Evolutionary conservation across 2,329 filamentous ascomycete genomes (phyloP).

Genomic region (Hymenoscyphus albidus): DNA sequence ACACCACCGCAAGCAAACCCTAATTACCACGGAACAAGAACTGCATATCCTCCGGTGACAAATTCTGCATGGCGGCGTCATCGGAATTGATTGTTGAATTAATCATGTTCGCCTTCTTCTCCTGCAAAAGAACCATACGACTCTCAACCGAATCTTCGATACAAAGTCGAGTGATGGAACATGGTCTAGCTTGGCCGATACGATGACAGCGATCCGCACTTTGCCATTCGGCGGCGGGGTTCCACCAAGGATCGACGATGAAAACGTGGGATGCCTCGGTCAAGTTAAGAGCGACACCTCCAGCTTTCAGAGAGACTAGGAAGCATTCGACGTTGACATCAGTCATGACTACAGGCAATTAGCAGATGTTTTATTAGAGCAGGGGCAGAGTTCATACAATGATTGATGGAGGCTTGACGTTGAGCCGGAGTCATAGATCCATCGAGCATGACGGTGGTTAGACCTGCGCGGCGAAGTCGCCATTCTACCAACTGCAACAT

Average conservation of each 20-base stretch:
- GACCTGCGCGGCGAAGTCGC: slow-evolving; percentile 92
- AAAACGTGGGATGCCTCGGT: slow-evolving; percentile 94
- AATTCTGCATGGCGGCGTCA: slow-evolving; percentile 82
- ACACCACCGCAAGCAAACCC: not conserved
- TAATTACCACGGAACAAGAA: slow-evolving; percentile 83
- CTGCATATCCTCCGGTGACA: slow-evolving; percentile 89
- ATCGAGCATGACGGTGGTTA: slow-evolving; percentile 97
- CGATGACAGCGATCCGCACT: slow-evolving; percentile 91
- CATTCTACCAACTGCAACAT: slow-evolving; percentile 98
- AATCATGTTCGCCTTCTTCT: slow-evolving; percentile 99
- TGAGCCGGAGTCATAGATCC: slow-evolving; percentile 95
- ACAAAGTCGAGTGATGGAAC: slow-evolving; percentile 88
- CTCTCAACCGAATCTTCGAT: slow-evolving; percentile 98
- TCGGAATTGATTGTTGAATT: slow-evolving; percentile 95
- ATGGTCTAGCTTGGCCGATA: slow-evolving; percentile 90
- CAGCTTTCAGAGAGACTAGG: slow-evolving; percentile 91
- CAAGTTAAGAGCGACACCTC: slow-evolving; percentile 90
- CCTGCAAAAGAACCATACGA: slow-evolving; percentile 90
- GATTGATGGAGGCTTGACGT: slow-evolving; percentile 87
- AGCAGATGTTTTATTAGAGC: too few species aligned
- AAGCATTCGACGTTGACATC: slow-evolving; percentile 94
- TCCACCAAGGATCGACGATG: slow-evolving; percentile 99
- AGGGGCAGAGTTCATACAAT: slow-evolving; percentile 51
- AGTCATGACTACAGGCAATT: slow-evolving; percentile 55
- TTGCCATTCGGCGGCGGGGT: slow-evolving; percentile 99